Conservation (phyloP, 148 eudicot species). For the Rhododendron williamsianum region DNA sequence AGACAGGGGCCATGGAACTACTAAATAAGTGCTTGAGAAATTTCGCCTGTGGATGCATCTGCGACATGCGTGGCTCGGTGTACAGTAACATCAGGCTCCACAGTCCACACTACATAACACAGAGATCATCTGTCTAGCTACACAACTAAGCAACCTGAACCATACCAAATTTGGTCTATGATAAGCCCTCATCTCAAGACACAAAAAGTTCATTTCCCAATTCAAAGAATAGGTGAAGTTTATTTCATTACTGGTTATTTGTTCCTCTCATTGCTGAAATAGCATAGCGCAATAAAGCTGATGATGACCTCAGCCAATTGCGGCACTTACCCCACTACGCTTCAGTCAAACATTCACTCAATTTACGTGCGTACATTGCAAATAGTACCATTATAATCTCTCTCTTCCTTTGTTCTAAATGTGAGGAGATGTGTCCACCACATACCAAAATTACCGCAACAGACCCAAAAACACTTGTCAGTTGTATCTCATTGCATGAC, state of each 20-base stretch:
- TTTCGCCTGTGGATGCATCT: not conserved
- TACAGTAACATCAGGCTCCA: not conserved
- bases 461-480: not conserved
- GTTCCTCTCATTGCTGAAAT: not conserved
- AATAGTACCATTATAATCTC: not conserved
- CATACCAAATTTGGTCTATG: not conserved
- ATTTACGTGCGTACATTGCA: not conserved
- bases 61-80: not conserved
- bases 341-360: not conserved
- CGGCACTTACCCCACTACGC: not conserved
- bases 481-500: not conserved
- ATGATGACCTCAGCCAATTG: not conserved
- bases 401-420: not conserved
- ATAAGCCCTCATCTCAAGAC: not conserved
- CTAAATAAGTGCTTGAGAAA: not conserved
- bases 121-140: not conserved
- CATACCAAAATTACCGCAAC: not conserved
- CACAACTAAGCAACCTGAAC: not conserved
- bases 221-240: not conserved
- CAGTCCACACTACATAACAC: not conserved
- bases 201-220: not conserved
- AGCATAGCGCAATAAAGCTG: not conserved
- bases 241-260: constrained; percentile 1
- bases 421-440: not conserved
- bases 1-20: not conserved